Conservation (phyloP, 1,284 basidiomycete species). For the Marasmius sp. region DNA sequence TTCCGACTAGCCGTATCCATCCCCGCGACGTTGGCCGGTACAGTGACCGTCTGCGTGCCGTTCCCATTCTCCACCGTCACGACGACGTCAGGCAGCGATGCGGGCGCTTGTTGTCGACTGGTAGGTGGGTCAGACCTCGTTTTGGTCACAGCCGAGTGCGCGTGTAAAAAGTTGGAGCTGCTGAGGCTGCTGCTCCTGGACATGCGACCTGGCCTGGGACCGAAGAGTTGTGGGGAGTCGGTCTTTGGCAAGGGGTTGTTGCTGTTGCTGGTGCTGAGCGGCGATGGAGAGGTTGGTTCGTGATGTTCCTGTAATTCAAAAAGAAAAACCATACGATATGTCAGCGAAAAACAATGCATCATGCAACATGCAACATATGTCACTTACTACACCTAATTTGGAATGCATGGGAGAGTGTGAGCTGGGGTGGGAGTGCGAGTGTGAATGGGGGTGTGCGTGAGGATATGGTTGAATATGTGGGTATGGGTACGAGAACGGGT, state of each 20-base stretch:
- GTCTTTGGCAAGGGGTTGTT: neutral
- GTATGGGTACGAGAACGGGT: slow-evolving; percentile 19
- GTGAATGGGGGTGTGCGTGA: slow-evolving; percentile 13
- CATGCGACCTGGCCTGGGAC: neutral
- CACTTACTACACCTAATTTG: slow-evolving; percentile 6
- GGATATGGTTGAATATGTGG: slow-evolving; percentile 16
- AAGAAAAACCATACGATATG: neutral
- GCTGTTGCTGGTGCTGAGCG: neutral
- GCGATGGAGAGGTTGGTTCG: neutral
- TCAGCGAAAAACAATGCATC: too few relatives aligned
- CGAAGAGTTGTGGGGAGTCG: neutral
- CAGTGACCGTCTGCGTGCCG: slow-evolving; percentile 7
- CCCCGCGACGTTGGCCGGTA: slow-evolving; percentile 18
- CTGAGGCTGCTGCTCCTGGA: neutral
- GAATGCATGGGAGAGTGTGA: slow-evolving; percentile 11
- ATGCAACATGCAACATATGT: neutral
- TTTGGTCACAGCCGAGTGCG: neutral
- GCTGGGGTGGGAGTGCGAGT: slow-evolving; percentile 17
- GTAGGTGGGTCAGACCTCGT: neutral
- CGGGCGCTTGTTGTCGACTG: neutral
- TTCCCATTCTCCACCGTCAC: slow-evolving; percentile 3
- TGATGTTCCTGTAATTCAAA: neutral
- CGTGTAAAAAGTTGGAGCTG: neutral
- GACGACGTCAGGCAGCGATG: neutral
- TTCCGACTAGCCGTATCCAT: slow-evolving; percentile 31